A percentile compares a stretch with the other conserved stretches of the same genome.
Conservation (phyloP, 2,329 filamentous ascomycete species). For the Colletotrichum theobromicola region DNA sequence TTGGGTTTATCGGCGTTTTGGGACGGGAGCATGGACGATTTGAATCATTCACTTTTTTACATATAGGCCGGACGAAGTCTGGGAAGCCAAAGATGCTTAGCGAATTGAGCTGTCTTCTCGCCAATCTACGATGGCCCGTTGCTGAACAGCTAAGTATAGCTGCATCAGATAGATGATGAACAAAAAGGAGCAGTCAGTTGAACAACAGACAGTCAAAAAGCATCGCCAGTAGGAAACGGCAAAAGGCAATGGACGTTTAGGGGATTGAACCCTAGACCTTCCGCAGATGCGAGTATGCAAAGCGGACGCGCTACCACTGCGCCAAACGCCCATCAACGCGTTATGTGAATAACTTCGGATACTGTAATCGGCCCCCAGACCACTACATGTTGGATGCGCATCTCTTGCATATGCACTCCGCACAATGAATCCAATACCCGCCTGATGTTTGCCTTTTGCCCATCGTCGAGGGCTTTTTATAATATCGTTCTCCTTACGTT, state of each 20-base stretch:
- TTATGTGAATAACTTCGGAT: not conserved
- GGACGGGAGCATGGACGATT: not conserved
- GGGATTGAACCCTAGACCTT: constrained; percentile 27
- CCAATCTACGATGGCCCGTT: not conserved
- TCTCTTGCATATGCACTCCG: not conserved
- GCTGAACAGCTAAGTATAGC: too few relatives aligned
- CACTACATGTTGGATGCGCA: not conserved
- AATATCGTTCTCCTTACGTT: too few relatives aligned
- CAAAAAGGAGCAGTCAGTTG: not conserved
- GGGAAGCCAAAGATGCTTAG: not conserved
- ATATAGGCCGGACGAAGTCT: not conserved
- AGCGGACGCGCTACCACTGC: constrained; percentile 25
- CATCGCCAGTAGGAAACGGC: not conserved
- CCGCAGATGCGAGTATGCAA: constrained; percentile 20
- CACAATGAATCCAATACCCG: not conserved
- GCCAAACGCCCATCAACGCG: constrained; percentile 18
- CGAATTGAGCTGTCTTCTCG: not conserved
- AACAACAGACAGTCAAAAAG: not conserved
- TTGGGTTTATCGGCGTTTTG: not conserved
- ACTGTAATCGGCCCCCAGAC: accelerated
- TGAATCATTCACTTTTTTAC: not conserved
- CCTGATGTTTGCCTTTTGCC: not conserved
- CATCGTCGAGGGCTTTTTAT: not conserved
- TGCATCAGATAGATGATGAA: too few relatives aligned
- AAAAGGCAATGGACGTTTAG: constrained; percentile 16